Base-by-base conservation (phyloP, 257 asterid genomes). In the Rubia yunnanensis region DNA sequence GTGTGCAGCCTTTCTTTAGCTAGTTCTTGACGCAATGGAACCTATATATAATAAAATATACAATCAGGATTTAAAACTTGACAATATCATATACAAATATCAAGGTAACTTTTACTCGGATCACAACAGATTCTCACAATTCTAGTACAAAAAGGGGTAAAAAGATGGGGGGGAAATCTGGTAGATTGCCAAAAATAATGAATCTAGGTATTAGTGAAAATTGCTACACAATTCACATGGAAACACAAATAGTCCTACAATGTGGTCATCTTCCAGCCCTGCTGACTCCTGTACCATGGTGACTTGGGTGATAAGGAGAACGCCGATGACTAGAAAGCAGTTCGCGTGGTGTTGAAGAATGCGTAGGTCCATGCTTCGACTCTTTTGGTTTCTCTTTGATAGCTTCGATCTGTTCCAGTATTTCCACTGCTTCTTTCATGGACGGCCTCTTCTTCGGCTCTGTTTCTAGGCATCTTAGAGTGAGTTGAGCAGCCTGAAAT, bases 361-460 rank as follows among this genome's bases (percentile, higher is more conserved):
- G 68, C n/a, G 9, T 22, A 0, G 74, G 36, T 23, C 61, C 61
- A 13, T 28, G 59, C 63, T 22, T 52, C 31, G 74, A 67, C 57
- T 65, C 39, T 70, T 75, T 76, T 5, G 74, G 54, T 26, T 72
- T 75, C 50, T 39, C 71, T 64, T 72, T 73, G 10, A 66, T 39
- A 20, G 72, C 72, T 26, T 74, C 72, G n/a, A 80, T 75, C 65
- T 80, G 80, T 65, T 77, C 82, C 76, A 80, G 70, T 38, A 63
- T 20, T 57, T 74, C 85, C 50, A 72, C 73, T 4, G 77, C 85
- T 74, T 77, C 82, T 73, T 66, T 74, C 85, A 80, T 80, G 22
- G 82, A 71, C 32, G 82, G 85, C n/a, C 82, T 73, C 60, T 74
- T 77, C 60, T 44, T 80, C 7, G 80, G 82, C 59, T 77, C 82